Conservation (phyloP, 2,329 filamentous ascomycete genomes). For the Colletotrichum agaves region DNA sequence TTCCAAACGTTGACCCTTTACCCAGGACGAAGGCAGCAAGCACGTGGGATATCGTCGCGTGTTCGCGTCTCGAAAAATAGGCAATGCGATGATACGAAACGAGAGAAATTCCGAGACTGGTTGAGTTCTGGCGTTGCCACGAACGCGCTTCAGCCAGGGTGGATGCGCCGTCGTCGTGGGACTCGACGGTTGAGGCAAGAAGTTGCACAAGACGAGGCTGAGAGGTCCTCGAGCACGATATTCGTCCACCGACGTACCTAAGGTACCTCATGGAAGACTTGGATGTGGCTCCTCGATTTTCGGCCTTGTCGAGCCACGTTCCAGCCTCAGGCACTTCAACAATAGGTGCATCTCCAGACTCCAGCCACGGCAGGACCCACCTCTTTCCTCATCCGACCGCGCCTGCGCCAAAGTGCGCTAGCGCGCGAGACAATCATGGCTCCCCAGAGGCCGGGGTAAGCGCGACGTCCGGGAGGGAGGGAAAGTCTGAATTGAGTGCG, state of each 20-base stretch:
- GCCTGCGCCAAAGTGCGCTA: slow-evolving; percentile 16
- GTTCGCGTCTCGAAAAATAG: neutral
- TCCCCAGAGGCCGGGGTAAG: slow-evolving; percentile 20
- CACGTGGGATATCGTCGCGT: slow-evolving; percentile 11
- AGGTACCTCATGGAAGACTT: neutral
- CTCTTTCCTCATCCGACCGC: neutral
- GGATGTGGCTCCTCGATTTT: slow-evolving; percentile 31
- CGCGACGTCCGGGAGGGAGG: slow-evolving; percentile 12
- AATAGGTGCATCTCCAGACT: neutral
- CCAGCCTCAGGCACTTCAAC: neutral
- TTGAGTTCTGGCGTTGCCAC: neutral
- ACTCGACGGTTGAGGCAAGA: slow-evolving; percentile 34
- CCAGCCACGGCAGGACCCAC: slow-evolving; percentile 11
- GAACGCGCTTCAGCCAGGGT: slow-evolving; percentile 17
- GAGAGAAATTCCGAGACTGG: slow-evolving; percentile 3
- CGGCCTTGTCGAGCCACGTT: slow-evolving; percentile 24
- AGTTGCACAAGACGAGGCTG: slow-evolving; percentile 37
- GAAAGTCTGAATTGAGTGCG: slow-evolving; percentile 2
- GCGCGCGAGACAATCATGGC: neutral
- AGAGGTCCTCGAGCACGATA: slow-evolving; percentile 14
- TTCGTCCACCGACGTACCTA: too few relatives aligned
- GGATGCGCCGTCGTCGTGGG: slow-evolving; percentile 34
- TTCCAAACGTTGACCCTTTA: neutral
- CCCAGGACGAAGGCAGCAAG: neutral
- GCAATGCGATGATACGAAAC: slow-evolving; percentile 13